Evolutionary conservation across 1,139 yeast species (phyloP).

Genomic region (Debaryomyces fabryi): DNA sequence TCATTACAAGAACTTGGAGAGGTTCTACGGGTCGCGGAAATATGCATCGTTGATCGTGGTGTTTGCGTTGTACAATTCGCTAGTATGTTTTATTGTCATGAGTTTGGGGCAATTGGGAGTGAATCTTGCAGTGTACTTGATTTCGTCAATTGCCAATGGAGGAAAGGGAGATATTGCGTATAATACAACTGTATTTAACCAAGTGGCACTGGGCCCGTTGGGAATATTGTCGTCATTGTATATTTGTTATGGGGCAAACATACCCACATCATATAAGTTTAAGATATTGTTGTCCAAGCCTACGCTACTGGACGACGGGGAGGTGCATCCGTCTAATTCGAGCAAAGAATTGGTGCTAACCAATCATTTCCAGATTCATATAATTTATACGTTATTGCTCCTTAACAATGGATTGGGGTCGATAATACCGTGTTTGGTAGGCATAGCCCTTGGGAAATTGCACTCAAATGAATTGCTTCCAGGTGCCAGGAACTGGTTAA

Average conservation of each 20-base stretch:
- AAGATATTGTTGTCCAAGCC: conserved; percentile 44
- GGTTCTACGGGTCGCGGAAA: conserved; percentile 64
- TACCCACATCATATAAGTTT: conserved; percentile 66
- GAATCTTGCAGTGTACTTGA: conserved; percentile 31
- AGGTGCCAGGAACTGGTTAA: conserved; percentile 57
- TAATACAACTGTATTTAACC: conserved; percentile 36
- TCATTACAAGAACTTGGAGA: conserved; percentile 62
- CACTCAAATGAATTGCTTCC: conserved; percentile 60
- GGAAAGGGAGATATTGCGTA: conserved; percentile 18
- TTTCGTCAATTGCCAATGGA: conserved; percentile 16
- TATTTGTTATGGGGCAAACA: conserved; percentile 55
- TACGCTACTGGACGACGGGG: conserved; percentile 10
- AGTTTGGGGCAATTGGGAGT: conserved; percentile 40
- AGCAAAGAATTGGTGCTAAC: conserved; percentile 44
- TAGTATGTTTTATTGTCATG: conserved; percentile 37
- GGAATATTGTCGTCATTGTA: conserved; percentile 62
- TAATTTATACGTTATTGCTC: conserved; percentile 53
- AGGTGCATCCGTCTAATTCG: conserved; percentile 12
- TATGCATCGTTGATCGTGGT: conserved; percentile 44
- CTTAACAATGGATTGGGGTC: conserved; percentile 58
- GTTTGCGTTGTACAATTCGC: conserved; percentile 38
- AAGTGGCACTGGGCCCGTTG: conserved; percentile 60
- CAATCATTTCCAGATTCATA: conserved; percentile 60
- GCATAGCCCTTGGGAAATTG: conserved; percentile 62
- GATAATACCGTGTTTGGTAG: conserved; percentile 54